Percentiles rank a stretch among this genome's conserved stretches.
Conservation (phyloP, 768 basidiomycete genomes). For the Podaxis rugospora region DNA sequence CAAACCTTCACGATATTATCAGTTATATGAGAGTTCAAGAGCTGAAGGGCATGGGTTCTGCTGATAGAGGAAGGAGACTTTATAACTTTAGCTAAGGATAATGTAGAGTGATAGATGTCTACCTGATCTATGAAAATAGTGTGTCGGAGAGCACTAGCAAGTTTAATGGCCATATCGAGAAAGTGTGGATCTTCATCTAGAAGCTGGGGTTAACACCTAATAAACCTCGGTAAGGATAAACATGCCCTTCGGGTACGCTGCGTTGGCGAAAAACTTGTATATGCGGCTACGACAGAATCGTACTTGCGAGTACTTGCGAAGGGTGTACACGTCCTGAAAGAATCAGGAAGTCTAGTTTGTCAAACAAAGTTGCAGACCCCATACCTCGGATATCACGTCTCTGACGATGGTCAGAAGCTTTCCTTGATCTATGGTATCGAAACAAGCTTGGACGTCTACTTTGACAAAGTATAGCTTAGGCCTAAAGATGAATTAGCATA, state of each 20-base stretch:
- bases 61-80: constrained; percentile 45
- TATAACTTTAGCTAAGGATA: background rate
- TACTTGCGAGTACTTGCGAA: constrained; percentile 69
- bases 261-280: constrained; percentile 51
- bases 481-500: constrained; percentile 32
- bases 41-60: constrained; percentile 58
- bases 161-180: constrained; percentile 56
- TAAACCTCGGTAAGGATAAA: background rate
- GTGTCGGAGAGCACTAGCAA: constrained; percentile 65
- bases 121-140: constrained; percentile 88
- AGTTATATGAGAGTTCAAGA: constrained; percentile 86
- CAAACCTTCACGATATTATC: constrained; percentile 87
- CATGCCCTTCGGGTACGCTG: constrained; percentile 67
- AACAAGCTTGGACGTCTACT: constrained; percentile 93
- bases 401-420: constrained; percentile 77
- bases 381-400: constrained; percentile 68
- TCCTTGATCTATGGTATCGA: constrained; percentile 91
- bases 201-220: background rate
- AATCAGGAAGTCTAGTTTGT: background rate
- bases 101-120: constrained; percentile 7
- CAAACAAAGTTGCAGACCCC: background rate
- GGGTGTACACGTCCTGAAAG: constrained; percentile 63
- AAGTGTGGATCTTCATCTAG: constrained; percentile 79
- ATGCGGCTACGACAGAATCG: constrained; percentile 51
- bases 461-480: constrained; percentile 95